Conservation (phyloP, 768 basidiomycete genomes). For the Daedalea quercina region DNA sequence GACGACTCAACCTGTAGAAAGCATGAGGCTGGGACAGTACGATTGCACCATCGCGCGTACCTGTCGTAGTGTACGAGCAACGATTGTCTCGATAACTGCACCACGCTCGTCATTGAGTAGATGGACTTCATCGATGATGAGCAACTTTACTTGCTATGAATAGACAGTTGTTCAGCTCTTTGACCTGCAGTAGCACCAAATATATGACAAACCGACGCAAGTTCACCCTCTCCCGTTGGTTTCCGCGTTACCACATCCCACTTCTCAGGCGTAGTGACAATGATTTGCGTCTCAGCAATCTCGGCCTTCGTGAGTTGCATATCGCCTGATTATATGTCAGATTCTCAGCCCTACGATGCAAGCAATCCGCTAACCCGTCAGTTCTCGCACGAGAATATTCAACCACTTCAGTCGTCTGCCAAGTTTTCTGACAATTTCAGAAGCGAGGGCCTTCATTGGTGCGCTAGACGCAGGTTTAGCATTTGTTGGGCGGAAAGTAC, state of each 20-base stretch:
- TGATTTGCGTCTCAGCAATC: slow-evolving; percentile 92
- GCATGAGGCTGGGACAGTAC: background rate
- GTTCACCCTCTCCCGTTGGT: slow-evolving; percentile 92
- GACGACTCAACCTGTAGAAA: slow-evolving; percentile 79
- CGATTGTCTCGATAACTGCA: slow-evolving; percentile 96
- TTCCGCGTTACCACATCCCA: slow-evolving; percentile 99
- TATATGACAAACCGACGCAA: slow-evolving; percentile 66
- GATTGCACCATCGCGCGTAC: slow-evolving; percentile 27
- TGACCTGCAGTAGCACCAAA: background rate
- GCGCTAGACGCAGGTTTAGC: slow-evolving; percentile 44
- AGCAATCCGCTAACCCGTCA: slow-evolving; percentile 57
- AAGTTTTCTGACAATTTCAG: slow-evolving; percentile 92
- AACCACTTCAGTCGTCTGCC: slow-evolving; percentile 89
- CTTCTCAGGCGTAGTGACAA: slow-evolving; percentile 98
- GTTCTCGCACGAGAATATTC: slow-evolving; percentile 76
- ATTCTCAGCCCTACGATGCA: background rate
- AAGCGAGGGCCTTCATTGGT: slow-evolving; percentile 96
- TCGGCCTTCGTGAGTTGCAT: slow-evolving; percentile 96
- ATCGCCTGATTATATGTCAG: slow-evolving; percentile 44
- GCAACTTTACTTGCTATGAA: slow-evolving; percentile 75
- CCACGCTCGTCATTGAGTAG: slow-evolving; percentile 96
- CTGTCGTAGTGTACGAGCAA: slow-evolving; percentile 90
- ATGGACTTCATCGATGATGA: slow-evolving; percentile 98
- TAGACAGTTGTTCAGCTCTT: background rate
- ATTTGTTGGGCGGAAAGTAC: background rate